Evolutionary conservation across 371 early-diverging fungal species (phyloP), one percentile per base, ranked within the genome.

Genomic region (Zychaea mexicana): DNA sequence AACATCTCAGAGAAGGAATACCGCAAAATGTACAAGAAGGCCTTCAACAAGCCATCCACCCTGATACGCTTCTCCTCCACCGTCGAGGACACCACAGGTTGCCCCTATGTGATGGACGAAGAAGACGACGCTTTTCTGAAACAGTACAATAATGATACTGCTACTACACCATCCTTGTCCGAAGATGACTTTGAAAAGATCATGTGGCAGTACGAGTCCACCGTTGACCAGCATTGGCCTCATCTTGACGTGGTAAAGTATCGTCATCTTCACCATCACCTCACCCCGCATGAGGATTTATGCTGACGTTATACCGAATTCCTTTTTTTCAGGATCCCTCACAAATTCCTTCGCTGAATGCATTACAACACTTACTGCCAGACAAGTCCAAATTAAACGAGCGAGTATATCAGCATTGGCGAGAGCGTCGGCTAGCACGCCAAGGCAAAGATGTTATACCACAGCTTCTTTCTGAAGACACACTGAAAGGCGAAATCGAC

Each of bases 91-190:
- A 82, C 77, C 62, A 85, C 91, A 36, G 94, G 95, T n/a, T 89
- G 90, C 61, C 82, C 90, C 47, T 98, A 96, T 79, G 89, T 90
- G 64, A 82, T 96, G 82, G 95, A 95, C 70, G 95, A 95, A 49
- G 84, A 81, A 9, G 98, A 98, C 69, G 87, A 86, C 17, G 79
- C 62, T 28, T 96, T 91, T 87, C 76, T 96, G 30, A 67, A 66
- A 17, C 62, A 72, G n/a, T 82, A 76, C 64, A 89, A 88, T 59
- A 64, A 62, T n/a, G n/a, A n/a, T 55, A 64, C 72, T 60, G 63
- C 71, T 57, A 24, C 65, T 31, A 60, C 57, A 31, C 65, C 45
- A 22, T 46, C n/a, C n/a, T n/a, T 92, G 38, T 70, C 76, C 26
- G 92, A 92, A 53, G 92, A 93, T 61, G 71, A 79, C 39, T 93